phyloP scores from a whole-genome alignment of 2,329 filamentous ascomycete species.

The Aureobasidium sp. region DNA sequence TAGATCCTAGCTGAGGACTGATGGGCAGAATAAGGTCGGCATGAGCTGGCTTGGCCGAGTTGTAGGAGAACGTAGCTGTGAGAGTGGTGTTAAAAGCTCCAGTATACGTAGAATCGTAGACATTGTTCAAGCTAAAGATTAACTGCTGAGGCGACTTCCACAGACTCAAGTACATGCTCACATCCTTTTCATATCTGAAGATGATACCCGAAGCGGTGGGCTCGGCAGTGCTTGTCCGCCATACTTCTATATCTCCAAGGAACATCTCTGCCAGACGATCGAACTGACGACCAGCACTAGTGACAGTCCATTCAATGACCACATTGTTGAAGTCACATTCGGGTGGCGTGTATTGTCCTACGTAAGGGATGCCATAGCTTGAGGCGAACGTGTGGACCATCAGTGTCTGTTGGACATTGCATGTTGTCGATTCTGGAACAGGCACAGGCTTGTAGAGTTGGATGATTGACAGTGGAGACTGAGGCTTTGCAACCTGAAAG shows the following conservation, averaged over 20 bases:
- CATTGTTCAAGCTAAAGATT: constrained; percentile 72
- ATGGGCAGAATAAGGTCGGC: constrained; percentile 56
- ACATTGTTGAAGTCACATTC: constrained; percentile 64
- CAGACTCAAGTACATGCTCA: constrained; percentile 61
- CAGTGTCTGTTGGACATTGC: constrained; percentile 46
- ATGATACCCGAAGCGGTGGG: constrained; percentile 61
- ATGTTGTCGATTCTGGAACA: constrained; percentile 19
- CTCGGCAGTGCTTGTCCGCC: constrained; percentile 74
- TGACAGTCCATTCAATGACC: constrained; percentile 67
- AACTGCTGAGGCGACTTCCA: constrained; percentile 63
- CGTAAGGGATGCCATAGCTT: constrained; percentile 66
- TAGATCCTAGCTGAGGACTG: constrained; percentile 45
- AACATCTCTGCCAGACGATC: constrained; percentile 71
- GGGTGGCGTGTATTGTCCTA: constrained; percentile 63
- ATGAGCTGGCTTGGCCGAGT: constrained; percentile 37
- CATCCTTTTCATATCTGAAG: constrained; percentile 72
- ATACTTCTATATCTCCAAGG: constrained; percentile 70
- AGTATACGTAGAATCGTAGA: constrained; percentile 63
- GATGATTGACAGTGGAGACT: constrained; percentile 51
- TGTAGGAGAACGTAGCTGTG: constrained; percentile 56
- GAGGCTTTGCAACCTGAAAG: constrained; percentile 16
- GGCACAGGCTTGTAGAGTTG: constrained; percentile 59
- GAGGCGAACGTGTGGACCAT: constrained; percentile 64
- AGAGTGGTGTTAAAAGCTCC: constrained; percentile 65
- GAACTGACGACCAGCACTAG: constrained; percentile 63